Evolutionary conservation across 768 basidiomycete species (phyloP).

Genomic region (Arthromyces matolae): DNA sequence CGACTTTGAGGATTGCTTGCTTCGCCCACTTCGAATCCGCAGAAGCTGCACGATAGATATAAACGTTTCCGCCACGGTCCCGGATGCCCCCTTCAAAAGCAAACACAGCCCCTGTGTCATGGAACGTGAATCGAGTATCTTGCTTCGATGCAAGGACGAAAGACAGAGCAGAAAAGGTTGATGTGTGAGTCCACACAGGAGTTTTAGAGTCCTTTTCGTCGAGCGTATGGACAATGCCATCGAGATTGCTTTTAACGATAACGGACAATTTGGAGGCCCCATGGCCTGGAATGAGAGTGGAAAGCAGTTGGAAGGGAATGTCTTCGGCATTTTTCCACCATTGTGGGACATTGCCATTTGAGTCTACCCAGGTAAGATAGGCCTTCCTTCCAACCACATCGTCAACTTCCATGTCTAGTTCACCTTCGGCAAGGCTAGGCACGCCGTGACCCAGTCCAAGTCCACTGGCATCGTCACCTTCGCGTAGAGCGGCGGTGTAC

Average conservation of each 20-base stretch:
- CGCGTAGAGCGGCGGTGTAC: conserved; percentile 65
- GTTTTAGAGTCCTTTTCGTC: conserved; percentile 18
- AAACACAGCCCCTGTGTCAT: conserved; percentile 57
- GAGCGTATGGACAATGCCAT: conserved; percentile 63
- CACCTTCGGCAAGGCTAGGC: conserved; percentile 81
- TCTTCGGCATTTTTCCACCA: conserved; percentile 36
- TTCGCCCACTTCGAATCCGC: conserved; percentile 60
- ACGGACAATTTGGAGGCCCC: conserved; percentile 36
- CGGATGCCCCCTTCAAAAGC: conserved; percentile 80
- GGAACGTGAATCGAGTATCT: conserved; percentile 84
- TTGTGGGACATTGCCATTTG: conserved; percentile 42
- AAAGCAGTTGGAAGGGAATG: conserved; percentile 53
- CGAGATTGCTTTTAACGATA: conserved; percentile 67
- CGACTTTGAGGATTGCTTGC: conserved; percentile 78
- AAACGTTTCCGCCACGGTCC: conserved; percentile 76
- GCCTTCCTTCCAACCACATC: conserved; percentile 62
- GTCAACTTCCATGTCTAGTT: conserved; percentile 90
- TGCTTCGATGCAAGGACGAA: conserved; percentile 94
- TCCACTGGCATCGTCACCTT: conserved; percentile 57
- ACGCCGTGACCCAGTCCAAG: conserved; percentile 64
- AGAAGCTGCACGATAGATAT: conserved; percentile 68
- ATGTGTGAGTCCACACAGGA: conserved; percentile 64
- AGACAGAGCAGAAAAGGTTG: conserved; percentile 86
- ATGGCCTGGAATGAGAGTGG: conserved; percentile 63
- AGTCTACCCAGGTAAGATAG: conserved; percentile 64